Conservation (phyloP, 75 land plant species). For the Pinus tabuliformis region DNA sequence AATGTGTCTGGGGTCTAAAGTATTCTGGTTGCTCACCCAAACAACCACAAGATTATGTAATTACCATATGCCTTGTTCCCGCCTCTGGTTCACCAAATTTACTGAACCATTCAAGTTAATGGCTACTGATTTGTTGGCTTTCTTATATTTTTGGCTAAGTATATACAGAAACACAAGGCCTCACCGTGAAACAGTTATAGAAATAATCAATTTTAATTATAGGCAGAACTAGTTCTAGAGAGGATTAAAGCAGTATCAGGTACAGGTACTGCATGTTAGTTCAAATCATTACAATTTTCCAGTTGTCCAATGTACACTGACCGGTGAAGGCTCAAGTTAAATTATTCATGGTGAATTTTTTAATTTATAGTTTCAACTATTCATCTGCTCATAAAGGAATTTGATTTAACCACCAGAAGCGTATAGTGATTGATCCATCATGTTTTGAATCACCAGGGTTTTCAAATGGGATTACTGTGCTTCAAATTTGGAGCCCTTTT, state of each 20-base stretch:
- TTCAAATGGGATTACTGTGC: background rate
- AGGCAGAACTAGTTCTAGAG: background rate
- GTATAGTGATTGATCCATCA: no score
- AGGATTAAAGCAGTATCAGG: background rate
- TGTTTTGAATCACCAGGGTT: background rate
- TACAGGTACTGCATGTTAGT: background rate
- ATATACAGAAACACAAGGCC: background rate
- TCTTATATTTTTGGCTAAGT: background rate
- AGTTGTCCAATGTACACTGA: background rate
- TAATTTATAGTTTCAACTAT: no score
- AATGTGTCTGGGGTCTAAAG: no score
- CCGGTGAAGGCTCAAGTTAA: background rate
- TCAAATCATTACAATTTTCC: background rate
- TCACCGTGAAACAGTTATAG: background rate
- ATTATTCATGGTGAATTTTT: background rate
- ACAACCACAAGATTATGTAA: no score
- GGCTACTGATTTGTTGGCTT: background rate
- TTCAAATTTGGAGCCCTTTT: background rate
- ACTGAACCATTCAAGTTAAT: background rate
- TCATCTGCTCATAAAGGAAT: no score
- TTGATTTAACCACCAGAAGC: no score
- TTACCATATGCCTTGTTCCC: no score
- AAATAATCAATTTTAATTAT: background rate
- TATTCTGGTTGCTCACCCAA: no score
- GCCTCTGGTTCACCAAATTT: no score